Base-by-base conservation (phyloP, 805 yeast genomes). In the Ogataea henricii region DNA sequence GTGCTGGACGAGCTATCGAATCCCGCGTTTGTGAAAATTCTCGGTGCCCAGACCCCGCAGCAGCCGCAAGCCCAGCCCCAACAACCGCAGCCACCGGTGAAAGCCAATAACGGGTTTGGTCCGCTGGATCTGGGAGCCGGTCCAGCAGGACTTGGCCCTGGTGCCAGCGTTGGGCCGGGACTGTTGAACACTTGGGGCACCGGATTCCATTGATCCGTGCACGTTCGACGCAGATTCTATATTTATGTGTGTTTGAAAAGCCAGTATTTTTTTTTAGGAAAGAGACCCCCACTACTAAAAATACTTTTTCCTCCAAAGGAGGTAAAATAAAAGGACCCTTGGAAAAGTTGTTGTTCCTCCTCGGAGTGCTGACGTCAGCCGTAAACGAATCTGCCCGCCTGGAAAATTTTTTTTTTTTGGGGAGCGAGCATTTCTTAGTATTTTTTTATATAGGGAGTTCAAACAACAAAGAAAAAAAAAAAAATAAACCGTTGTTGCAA, bases 1-100 rank as follows among this genome's bases (percentile, higher is more conserved):
- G 55, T 71, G 18, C 72, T 71, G 54, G 81, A 77, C 52, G 77
- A 75, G 46, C 61, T 69, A 36, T 76, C 77, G 1, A 68, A 65
- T n/a, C 76, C 77, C 2, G 67, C 70, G 7, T 74, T 69, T 53
- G 65, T 77, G 30, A 71, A 72, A 52, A 66, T 66, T 17, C 50
- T 48, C 42, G 43, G 43, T 27, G 34, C 29, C n/a, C 35, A 34
- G n/a, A 27, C 30, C 10, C 30, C 30, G n/a, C 30, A 27, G 4
- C 37, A 34, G 12, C 9, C 37, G 21, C 37, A 9, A 7, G n/a
- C n/a, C 9, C 22, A 10, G 8, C 22, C 21, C 18, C 35, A 32
- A 20, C 37, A 17, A 10, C 37, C 5, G 21, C 36, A 32, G 21
- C 36, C n/a, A n/a, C n/a, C 17, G 37, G n/a, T 14, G 30, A 40